These are phyloP conservation scores for Chenopodium quinoa DNA, from an alignment of 148 eudicot species.

Conservation along the genomic window DNA sequence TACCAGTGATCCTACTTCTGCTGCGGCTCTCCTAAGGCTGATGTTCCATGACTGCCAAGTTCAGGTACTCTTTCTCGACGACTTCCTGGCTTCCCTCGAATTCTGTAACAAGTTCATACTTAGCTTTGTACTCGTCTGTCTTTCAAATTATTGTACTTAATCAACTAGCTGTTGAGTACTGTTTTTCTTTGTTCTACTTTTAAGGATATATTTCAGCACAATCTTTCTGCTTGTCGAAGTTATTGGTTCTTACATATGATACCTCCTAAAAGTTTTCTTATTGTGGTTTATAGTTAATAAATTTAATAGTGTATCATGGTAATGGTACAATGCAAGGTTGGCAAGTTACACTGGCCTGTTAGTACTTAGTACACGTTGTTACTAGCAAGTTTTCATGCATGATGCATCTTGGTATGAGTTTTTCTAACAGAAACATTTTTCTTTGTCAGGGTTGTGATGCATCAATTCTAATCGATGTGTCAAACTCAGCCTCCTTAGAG, in stretches of 20 bases:
- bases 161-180: not conserved
- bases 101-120: not conserved
- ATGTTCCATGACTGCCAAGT: conserved; percentile 44
- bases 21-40: conserved; percentile 35
- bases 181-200: not conserved
- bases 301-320: not conserved
- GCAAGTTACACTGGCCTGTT: not conserved
- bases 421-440: not conserved
- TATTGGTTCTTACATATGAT: not conserved
- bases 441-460: conserved; percentile 36
- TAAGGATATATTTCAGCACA: not conserved
- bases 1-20: conserved; percentile 31
- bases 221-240: not conserved
- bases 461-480: conserved; percentile 28
- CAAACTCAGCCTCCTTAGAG: conserved; percentile 13
- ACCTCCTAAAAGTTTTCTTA: not conserved
- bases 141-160: not conserved
- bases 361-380: too few relatives aligned
- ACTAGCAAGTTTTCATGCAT: not conserved
- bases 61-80: conserved; percentile 17
- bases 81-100: too few relatives aligned
- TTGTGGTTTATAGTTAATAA: too few relatives aligned
- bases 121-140: not conserved
- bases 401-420: not conserved
- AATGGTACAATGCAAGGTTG: not conserved